Percentiles rank a stretch among this genome's conserved stretches.
Evolutionary conservation across 495 filamentous ascomycete genomes (phyloP).

Genomic region (Penicillium herquei): DNA sequence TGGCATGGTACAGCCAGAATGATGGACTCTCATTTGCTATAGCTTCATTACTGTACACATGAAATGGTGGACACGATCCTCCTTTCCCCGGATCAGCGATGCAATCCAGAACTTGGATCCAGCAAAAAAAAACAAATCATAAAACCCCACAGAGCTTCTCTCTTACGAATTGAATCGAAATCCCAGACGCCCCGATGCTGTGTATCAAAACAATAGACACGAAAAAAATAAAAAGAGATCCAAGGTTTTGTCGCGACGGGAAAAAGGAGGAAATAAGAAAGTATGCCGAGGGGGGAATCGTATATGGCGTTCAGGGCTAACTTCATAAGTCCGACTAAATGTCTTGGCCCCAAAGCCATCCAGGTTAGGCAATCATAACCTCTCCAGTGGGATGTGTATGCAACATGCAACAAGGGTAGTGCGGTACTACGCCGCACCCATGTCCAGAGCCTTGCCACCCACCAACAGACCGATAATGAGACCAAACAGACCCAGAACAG

Average conservation of each 20-base stretch:
- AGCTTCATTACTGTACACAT: slow-evolving; percentile 36
- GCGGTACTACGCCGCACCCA: slow-evolving; percentile 48
- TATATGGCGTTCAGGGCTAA: slow-evolving; percentile 5
- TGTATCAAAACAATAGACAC: slow-evolving; percentile 36
- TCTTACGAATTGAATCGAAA: slow-evolving; percentile 31
- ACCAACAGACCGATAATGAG: slow-evolving; percentile 91
- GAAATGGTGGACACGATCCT: slow-evolving; percentile 14
- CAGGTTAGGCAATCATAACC: slow-evolving; percentile 4
- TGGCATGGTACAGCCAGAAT: neutral
- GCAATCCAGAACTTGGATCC: slow-evolving; percentile 16
- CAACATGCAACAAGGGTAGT: neutral
- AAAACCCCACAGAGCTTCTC: slow-evolving; percentile 21
- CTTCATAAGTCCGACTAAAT: neutral
- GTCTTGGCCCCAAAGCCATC: neutral
- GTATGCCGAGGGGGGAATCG: slow-evolving; percentile 10
- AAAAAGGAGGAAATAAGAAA: slow-evolving; percentile 9
- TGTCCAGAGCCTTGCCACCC: slow-evolving; percentile 74
- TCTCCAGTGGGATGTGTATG: neutral
- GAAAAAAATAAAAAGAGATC: slow-evolving; percentile 14
- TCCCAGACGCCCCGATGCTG: slow-evolving; percentile 45
- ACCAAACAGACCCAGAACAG: slow-evolving; percentile 95
- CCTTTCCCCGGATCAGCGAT: slow-evolving; percentile 24
- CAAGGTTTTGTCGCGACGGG: slow-evolving; percentile 13
- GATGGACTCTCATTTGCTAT: slow-evolving; percentile 12
- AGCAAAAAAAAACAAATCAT: slow-evolving; percentile 3